Evolutionary conservation across 768 basidiomycete species (phyloP).

Genomic region (Chalciporus sphaerocephalus): DNA sequence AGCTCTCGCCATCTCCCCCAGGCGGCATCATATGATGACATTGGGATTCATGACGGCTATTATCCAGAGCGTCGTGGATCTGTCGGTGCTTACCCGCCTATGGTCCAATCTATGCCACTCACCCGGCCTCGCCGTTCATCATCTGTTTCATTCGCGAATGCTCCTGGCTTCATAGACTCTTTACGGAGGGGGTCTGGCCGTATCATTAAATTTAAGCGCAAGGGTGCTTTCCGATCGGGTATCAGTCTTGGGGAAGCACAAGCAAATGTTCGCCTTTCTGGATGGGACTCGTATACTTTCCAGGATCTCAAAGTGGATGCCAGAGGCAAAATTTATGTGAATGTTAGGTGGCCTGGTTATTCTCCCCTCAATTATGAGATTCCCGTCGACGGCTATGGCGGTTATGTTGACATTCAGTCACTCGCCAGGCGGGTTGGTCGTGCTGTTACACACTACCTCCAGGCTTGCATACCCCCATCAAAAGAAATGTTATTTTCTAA

Average conservation of each 20-base stretch:
- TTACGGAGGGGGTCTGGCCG: slow-evolving; percentile 47
- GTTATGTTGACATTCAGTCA: slow-evolving; percentile 60
- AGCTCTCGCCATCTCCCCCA: slow-evolving; percentile 41
- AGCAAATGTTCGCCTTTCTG: slow-evolving; percentile 55
- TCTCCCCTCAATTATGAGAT: slow-evolving; percentile 69
- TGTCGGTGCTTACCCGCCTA: slow-evolving; percentile 19
- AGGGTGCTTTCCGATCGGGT: slow-evolving; percentile 60
- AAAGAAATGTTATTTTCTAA: slow-evolving; percentile 6
- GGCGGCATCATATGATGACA: slow-evolving; percentile 54
- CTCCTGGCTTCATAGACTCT: slow-evolving; percentile 36
- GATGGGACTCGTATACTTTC: slow-evolving; percentile 56
- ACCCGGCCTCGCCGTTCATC: slow-evolving; percentile 35
- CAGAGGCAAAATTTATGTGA: slow-evolving; percentile 55
- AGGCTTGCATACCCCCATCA: slow-evolving; percentile 38
- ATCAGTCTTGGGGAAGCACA: slow-evolving; percentile 69
- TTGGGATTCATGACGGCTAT: slow-evolving; percentile 46
- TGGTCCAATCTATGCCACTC: slow-evolving; percentile 19
- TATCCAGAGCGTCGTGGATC: slow-evolving; percentile 33
- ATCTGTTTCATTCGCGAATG: slow-evolving; percentile 37
- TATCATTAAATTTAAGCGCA: slow-evolving; percentile 70
- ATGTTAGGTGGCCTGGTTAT: slow-evolving; percentile 71
- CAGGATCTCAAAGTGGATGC: slow-evolving; percentile 64
- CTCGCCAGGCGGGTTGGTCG: slow-evolving; percentile 65
- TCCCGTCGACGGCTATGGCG: slow-evolving; percentile 62
- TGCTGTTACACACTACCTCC: slow-evolving; percentile 71